A percentile compares a stretch with the other conserved stretches of the same genome.
phyloP scores from a whole-genome alignment of 306 rosid genomes.

The Ochetophila trinervis region DNA sequence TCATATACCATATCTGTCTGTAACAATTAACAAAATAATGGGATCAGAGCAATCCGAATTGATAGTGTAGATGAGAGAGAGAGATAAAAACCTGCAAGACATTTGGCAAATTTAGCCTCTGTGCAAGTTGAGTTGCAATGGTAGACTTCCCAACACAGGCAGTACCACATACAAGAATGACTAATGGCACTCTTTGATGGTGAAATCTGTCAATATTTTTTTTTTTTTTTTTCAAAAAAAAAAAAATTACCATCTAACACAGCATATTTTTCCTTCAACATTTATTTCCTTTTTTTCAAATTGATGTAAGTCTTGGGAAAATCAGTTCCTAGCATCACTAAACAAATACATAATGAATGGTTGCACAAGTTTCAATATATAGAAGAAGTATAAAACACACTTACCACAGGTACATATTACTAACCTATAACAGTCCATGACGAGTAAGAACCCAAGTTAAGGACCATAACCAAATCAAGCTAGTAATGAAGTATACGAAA shows the following conservation, averaged over 20 bases:
- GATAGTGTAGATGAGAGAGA: not conserved
- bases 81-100: slow-evolving; percentile 71
- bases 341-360: not conserved
- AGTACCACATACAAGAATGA: slow-evolving; percentile 95
- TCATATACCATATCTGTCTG: slow-evolving; percentile 99
- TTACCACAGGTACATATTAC: no score
- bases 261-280: no score
- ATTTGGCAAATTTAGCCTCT: slow-evolving; percentile 92
- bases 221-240: not conserved
- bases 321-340: not conserved
- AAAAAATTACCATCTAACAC: slow-evolving; percentile 12
- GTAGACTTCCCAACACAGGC: slow-evolving; percentile 98
- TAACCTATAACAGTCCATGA: no score
- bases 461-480: no score
- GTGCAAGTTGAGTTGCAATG: slow-evolving; percentile 94
- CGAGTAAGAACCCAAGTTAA: no score
- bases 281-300: not conserved
- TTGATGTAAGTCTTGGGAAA: not conserved
- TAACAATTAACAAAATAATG: slow-evolving; percentile 34
- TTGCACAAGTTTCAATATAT: no score
- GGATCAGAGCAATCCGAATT: slow-evolving; percentile 17
- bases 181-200: slow-evolving; percentile 93
- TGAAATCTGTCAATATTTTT: slow-evolving; percentile 60
- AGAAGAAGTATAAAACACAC: no score
- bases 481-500: no score